Conservation (phyloP, 1,284 basidiomycete species). For the Boletellus deceptivus region DNA sequence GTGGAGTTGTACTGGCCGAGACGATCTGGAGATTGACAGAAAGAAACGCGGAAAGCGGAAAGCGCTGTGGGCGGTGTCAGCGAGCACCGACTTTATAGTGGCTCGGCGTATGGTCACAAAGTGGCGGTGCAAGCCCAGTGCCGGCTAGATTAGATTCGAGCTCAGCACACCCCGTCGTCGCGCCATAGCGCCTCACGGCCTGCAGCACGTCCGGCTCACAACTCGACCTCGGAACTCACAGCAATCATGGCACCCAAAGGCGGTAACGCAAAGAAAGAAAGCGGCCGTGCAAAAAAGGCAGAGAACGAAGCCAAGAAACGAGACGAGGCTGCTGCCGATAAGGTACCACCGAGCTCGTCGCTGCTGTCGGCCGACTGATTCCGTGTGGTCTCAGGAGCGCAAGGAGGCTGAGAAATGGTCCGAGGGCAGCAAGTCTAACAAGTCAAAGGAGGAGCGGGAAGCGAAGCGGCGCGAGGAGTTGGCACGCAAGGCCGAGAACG, state of each 20-base stretch:
- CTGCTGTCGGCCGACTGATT: conserved; percentile 4
- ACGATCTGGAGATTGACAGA: neutral
- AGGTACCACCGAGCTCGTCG: conserved; percentile 39
- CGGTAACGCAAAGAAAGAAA: conserved; percentile 87
- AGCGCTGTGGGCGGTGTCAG: neutral
- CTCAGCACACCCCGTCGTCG: conserved; percentile 11
- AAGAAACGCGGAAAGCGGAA: neutral
- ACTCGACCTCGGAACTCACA: conserved; percentile 1
- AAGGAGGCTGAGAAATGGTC: conserved; percentile 82
- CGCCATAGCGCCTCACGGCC: conserved; percentile 1
- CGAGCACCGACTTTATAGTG: conserved; percentile 12
- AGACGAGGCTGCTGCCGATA: conserved; percentile 55
- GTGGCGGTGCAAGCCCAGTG: conserved; percentile 26
- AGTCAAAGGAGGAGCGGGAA: conserved; percentile 69
- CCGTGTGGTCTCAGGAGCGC: conserved; percentile 50
- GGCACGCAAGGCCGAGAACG: conserved; percentile 74
- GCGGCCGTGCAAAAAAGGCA: conserved; percentile 86
- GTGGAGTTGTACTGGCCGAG: conserved; percentile 1
- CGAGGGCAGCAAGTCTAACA: conserved; percentile 65
- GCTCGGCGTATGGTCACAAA: conserved; percentile 4
- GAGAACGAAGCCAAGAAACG: conserved; percentile 86
- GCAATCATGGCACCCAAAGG: conserved; percentile 76
- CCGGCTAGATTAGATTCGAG: conserved; percentile 30
- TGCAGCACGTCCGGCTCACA: conserved; percentile 4
- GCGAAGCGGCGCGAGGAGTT: conserved; percentile 73